These are phyloP conservation scores for Yarrowia deformans DNA, from an alignment of 805 yeast species.

Conservation along the genomic window DNA sequence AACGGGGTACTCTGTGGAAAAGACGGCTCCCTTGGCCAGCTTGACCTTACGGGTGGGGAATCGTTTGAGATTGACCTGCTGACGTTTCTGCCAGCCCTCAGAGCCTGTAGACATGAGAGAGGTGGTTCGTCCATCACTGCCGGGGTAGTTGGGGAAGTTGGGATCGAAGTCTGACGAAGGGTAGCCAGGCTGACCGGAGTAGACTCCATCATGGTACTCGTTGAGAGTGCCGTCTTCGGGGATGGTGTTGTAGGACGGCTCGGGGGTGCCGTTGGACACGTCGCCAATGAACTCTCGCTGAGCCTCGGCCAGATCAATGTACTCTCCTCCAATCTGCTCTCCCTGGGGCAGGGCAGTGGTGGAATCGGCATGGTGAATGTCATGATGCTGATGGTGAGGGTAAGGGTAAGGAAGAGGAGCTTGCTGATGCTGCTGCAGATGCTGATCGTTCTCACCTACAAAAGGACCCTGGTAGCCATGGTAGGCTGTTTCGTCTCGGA, in stretches of 20 bases:
- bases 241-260: constrained; percentile 31
- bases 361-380: not conserved
- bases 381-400: constrained; percentile 13
- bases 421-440: not conserved
- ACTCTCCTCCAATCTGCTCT: constrained; percentile 39
- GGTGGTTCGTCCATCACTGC: not conserved
- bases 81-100: constrained; percentile 46
- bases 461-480: constrained; percentile 36
- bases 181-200: constrained; percentile 20
- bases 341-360: constrained; percentile 27
- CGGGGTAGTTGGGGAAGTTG: constrained; percentile 19
- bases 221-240: constrained; percentile 32
- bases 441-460: constrained; percentile 10
- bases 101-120: constrained; percentile 31
- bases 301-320: constrained; percentile 29
- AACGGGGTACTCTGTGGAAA: constrained; percentile 51
- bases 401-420: constrained; percentile 31
- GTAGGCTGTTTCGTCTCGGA: constrained; percentile 8
- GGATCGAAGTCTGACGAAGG: not conserved
- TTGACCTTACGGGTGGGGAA: constrained; percentile 52
- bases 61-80: constrained; percentile 47
- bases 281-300: constrained; percentile 29
- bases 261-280: constrained; percentile 17
- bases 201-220: constrained; percentile 36
- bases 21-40: constrained; percentile 50